Conservation (phyloP, 345 rosid species). For the Camelina neglecta region DNA sequence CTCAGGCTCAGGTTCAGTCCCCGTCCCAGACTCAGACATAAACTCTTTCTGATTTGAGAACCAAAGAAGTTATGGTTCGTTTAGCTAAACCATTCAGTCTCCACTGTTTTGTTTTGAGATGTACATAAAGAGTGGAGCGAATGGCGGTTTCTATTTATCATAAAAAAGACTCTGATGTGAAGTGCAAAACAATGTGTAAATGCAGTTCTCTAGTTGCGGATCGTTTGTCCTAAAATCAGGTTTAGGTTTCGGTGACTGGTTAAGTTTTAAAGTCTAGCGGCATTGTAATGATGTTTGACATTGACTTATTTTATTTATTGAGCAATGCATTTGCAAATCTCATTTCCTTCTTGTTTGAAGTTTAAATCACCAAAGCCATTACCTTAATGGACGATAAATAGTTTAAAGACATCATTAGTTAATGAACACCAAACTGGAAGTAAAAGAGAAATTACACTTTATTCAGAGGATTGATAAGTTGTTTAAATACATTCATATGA, state of each 20-base stretch:
- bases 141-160: slow-evolving; percentile 1
- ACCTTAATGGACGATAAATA: no score
- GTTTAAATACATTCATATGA: no score
- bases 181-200: no score
- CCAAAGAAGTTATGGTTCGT: no score
- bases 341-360: not conserved
- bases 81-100: not conserved
- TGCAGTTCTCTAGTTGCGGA: slow-evolving; percentile 8
- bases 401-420: no score
- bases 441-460: no score
- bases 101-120: slow-evolving; percentile 38
- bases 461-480: no score
- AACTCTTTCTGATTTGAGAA: not conserved
- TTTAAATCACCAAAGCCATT: not conserved
- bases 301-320: slow-evolving; percentile 7
- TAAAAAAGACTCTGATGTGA: not conserved
- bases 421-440: no score
- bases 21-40: not conserved
- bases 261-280: slow-evolving; percentile 15
- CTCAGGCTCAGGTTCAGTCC: not conserved
- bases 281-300: slow-evolving; percentile 30
- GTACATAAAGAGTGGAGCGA: slow-evolving; percentile 42
- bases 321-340: slow-evolving; percentile 26
- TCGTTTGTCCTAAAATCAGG: slow-evolving; percentile 10
- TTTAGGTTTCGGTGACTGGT: slow-evolving; percentile 24